Base-by-base conservation (phyloP, 2,329 filamentous ascomycete genomes). In the Rutstroemia sydowiana region DNA sequence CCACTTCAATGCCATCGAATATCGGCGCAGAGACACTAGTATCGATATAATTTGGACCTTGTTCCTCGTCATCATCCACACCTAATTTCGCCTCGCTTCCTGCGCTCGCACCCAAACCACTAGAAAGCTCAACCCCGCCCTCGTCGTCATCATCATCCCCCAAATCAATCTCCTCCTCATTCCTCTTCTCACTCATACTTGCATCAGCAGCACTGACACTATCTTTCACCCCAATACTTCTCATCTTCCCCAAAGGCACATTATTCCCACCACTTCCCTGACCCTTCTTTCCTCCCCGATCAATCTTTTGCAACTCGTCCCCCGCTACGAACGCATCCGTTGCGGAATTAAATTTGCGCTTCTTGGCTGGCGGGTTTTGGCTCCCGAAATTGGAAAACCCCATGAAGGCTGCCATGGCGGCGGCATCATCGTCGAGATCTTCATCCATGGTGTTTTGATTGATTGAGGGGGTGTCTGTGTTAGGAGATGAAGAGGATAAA, bases 341-440 rank as follows among this genome's bases (percentile, higher is more conserved):
- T 26, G 73, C 69, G 16, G 76, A 72, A 61, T 86, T 81, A 67
- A 80, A 84, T 63, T 83, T 84, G 55, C 85, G 77, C 66, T 85
- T 86, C 66, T 86, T 87, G 40, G 74, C 41, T 1, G 75, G 70
- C 3, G 68, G 70, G 48, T 71, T 65, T 59, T 77, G 72, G 9
- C 70, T 68, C 58, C 85, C 85, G 63, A 91, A 91, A 52, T 79
- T 76, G 8, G 82, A 77, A 68, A 90, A 90, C 57, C 87, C 87
- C 82, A 90, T 85, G 43, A 78, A 75, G 39, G 78, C 77, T 45
- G 77, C 73, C 59, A 62, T 60, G 10, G 55, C 58, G 6, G 53
- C 54, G 21, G 55, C 53, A 34, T 61, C 59, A 20, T 54, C 52
- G n/a, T 54, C 48, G 3, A 34, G 9, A 11, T 14, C n/a, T n/a